Base-by-base conservation (phyloP, 352 stramenopile species). In the Thraustotheca clavata region DNA sequence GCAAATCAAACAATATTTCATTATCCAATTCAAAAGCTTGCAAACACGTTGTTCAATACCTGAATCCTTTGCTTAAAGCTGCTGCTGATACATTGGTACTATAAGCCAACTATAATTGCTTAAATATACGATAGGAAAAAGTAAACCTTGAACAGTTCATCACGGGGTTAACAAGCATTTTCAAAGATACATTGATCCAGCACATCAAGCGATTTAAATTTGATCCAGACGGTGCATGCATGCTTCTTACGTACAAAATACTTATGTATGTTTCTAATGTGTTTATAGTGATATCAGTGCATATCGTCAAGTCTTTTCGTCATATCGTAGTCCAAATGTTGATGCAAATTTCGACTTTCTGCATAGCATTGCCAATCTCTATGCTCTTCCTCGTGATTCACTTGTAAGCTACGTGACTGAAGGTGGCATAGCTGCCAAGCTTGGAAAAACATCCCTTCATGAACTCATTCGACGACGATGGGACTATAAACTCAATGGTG, bases 401-500 rank as follows among this genome's bases (percentile, higher is more conserved):
- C 50, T 93, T n/a, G 81, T 75, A 20, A 78, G 83, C 22, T 91
- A 89, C 61, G 73, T 91, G 47, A 79, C 72, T 38, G 83, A 91
- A 65, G 59, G 66, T 31, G 81, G 81, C 4, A 90, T 86, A 26
- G 71, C 89, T 36, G 72, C 76, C n/a, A 76, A 62, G 6, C 68
- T 90, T 55, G 83, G 70, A 29, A 84, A 84, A 50, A 71, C 84
- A 39, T 78, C 66, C 6, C 67, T 93, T 6, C 69, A 74, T 1
- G 74, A 88, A 24, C 75, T 92, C 20, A 71, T 93, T 59, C 89
- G 87, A 35, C 81, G 83, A 4, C 83, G 83, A 22, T 87, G 77
- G 78, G 83, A 93, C 49, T 93, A 91, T 77, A 91, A 89, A 67
- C 73, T 77, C 20, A 82, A 87, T 36, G 77, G 72, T 41, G 81